Evolutionary conservation across 139 green algal species (phyloP), one percentile per base, ranked within the genome.

Genomic region (Chlorella sp.): DNA sequence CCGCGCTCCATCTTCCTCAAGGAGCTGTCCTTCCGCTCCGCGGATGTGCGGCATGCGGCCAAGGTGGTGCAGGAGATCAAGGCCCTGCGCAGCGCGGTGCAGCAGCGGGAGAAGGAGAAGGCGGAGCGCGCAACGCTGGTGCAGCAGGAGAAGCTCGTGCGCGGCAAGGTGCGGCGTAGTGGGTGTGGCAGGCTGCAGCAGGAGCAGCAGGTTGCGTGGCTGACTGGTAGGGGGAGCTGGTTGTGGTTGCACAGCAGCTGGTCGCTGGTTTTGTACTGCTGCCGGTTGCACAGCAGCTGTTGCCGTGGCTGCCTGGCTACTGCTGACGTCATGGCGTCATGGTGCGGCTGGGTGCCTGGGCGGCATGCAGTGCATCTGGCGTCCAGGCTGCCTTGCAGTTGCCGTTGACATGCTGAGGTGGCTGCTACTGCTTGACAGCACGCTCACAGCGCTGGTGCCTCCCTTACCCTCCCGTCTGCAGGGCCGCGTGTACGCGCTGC

Each of bases 91-190:
- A 91, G 88, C 48, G 88, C 85, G 4, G 93, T 99, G 48, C 84
- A 87, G 46, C 87, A 94, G 87, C 85, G 93, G 1, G 97, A 99
- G 83, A 98, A 95, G 86, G 97, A 99, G 93, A 87, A 88, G 36
- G 93, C 94, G 9, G 97, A 99, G 90, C 83, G 97, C 1, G 97
- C 96, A 2, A 98, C 95, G 13, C 93, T 99, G 38, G 97, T 99
- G 51, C 88, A 90, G 72, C 97, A 99, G 88, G 97, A 99, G 87
- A 94, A 94, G 81, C 94, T 99, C 7, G 78, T 96, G 67, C 87
- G 91, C 41, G 84, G 79, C 84, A 93, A 93, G 86, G 93, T 90
- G 60, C n/a, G 26, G 41, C 16, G 32, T 16, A 32, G 70, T 58
- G 58, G 40, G 62, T 38, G 76, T 34, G 9, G 3, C 32, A 38